phyloP scores from a whole-genome alignment of 2,329 filamentous ascomycete genomes.

The Colletotrichum karsti region DNA sequence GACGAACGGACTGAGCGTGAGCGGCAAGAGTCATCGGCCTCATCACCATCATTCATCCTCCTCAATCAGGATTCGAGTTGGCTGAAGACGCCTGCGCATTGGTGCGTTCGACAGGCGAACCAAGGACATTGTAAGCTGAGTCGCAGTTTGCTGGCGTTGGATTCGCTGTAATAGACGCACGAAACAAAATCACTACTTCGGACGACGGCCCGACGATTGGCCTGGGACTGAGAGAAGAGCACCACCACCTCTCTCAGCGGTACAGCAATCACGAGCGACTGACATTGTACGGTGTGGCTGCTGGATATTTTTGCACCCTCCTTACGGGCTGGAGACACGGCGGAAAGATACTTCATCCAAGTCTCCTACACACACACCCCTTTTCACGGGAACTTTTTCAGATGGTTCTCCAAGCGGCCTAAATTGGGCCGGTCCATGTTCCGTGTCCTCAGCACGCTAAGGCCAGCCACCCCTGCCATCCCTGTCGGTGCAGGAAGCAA shows the following conservation, averaged over 20 bases:
- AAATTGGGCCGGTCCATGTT: slow-evolving; percentile 10
- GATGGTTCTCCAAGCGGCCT: not conserved
- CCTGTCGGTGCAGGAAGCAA: not conserved
- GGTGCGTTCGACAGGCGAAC: slow-evolving; percentile 16
- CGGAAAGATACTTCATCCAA: not conserved
- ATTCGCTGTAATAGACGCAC: slow-evolving; percentile 11
- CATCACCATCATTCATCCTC: not conserved
- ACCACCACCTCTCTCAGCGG: not conserved
- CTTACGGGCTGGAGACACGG: not conserved
- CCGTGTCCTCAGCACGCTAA: not conserved
- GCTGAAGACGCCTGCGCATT: not conserved
- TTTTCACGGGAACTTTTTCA: not conserved
- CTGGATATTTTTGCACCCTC: too few relatives aligned
- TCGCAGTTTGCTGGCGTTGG: slow-evolving; percentile 3
- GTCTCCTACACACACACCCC: not conserved
- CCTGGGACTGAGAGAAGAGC: not conserved
- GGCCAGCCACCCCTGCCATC: not conserved
- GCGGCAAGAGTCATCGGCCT: not conserved
- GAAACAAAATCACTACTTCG: not conserved
- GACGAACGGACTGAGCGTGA: not conserved
- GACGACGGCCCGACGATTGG: slow-evolving; percentile 10
- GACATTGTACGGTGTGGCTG: slow-evolving; percentile 12
- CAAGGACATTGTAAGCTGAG: slow-evolving; percentile 1
- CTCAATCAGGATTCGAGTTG: not conserved
- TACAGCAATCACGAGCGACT: not conserved